phyloP scores from a whole-genome alignment of 257 asterid species.

The Solanum ossicruentum region DNA sequence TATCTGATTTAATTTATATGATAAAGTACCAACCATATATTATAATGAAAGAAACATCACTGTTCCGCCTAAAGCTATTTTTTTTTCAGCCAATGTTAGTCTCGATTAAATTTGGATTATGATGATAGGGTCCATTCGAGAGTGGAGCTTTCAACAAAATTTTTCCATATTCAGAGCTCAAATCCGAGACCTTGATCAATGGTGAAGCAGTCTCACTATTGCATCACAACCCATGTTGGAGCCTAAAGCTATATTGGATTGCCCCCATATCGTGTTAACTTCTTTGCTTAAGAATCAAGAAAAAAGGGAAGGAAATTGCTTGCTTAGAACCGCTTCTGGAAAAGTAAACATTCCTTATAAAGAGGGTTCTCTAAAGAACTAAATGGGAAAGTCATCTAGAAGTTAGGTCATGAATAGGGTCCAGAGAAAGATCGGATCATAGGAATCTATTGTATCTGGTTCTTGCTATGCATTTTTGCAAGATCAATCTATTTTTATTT shows the following conservation, averaged over 20 bases:
- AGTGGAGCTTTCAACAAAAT: no score
- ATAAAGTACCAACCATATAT: conserved; percentile 15
- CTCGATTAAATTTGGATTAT: no score
- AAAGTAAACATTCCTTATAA: conserved; percentile 5
- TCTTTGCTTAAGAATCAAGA: conserved; percentile 8
- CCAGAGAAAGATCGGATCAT: fast-evolving
- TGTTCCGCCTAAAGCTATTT: background rate
- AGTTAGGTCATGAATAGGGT: background rate
- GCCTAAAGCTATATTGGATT: conserved; percentile 12
- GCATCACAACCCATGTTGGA: no score
- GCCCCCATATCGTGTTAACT: background rate
- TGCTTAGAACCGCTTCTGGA: conserved; percentile 19
- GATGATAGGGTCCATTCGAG: no score
- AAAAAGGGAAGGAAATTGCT: background rate
- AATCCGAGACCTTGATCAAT: no score
- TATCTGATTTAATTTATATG: background rate
- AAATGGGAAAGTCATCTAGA: conserved; percentile 9
- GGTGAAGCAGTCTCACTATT: no score
- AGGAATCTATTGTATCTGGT: background rate
- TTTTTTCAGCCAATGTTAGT: no score
- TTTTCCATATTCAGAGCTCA: no score
- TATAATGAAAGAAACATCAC: conserved; percentile 22
- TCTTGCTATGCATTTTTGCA: background rate
- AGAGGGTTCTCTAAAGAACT: background rate
- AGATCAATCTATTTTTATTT: background rate